Evolutionary conservation across 2,329 filamentous ascomycete species (phyloP), one percentile per base, ranked within the genome.

Genomic region (Cladosporium sphaerospermum): DNA sequence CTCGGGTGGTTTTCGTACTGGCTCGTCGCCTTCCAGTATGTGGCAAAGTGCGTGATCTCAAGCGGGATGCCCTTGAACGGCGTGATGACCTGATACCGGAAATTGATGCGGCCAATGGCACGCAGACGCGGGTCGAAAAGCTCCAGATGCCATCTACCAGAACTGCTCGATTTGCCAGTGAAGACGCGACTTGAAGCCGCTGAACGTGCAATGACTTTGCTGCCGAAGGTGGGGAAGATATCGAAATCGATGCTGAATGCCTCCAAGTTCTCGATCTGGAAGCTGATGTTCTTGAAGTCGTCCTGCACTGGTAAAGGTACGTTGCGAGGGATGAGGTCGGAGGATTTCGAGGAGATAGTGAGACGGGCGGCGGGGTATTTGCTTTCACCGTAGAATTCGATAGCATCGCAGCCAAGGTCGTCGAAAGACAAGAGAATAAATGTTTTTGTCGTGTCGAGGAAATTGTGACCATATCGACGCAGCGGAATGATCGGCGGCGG

Each of bases 1-100:
- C 82, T 93, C 19, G 87, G 86, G 44, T 90, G 88, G 47, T 88
- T 84, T 67, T 96, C 89, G 45, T 93, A 80, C 62, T 96, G 90
- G 64, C 90, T 96, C 1, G 93, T 99, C 0, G 92, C 92, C 71
- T 97, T 99, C 93, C 93, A 99, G 71, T 99, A 99, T 0, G 93
- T 97, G 58, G 95, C 93, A 63, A 97, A 99, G 65, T 97, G 91
- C 1, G 93, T 95, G 56, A 99, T 96, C 69, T 99, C 93, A 18
- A 99, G 76, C 3, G 93, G 90, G 56, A 90, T 86, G 7, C 93
- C 92, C 57, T 85, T 83, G 73, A 97, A 99, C 0, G 93, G 93
- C 65, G 96, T 96, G 68, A 99, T 95, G 23, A 97, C 89, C 67
- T 97, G 91, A 52, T 89, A 95, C 59, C 88, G 88, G 75, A 99